Conservation (phyloP, 495 filamentous ascomycete genomes). For the Hypoxylon fuscum region DNA sequence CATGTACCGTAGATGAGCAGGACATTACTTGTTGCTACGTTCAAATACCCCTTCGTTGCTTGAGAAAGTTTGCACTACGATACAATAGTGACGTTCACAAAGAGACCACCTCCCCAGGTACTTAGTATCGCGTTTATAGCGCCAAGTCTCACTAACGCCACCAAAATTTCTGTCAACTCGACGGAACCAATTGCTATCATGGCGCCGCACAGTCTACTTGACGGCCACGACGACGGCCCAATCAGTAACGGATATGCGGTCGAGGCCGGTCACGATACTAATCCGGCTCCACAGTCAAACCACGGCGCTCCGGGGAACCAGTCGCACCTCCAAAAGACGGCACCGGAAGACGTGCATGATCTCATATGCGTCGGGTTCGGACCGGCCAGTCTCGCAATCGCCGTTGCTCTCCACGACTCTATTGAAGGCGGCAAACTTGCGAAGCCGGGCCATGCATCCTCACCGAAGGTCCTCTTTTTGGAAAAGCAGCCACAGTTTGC, state of each 20-base stretch:
- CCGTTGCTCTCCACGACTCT: conserved; percentile 83
- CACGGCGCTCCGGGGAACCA: conserved; percentile 22
- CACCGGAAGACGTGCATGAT: conserved; percentile 73
- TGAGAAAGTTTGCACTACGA: no score
- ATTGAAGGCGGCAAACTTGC: conserved; percentile 53
- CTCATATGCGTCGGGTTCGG: conserved; percentile 93
- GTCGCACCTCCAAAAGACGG: conserved; percentile 48
- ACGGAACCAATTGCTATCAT: conserved; percentile 18
- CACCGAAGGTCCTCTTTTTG: conserved; percentile 80
- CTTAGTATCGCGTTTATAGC: no score
- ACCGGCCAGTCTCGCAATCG: conserved; percentile 91
- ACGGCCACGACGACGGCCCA: conserved; percentile 31
- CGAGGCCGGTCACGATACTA: neutral
- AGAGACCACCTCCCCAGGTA: no score
- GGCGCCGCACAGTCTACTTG: conserved; percentile 36
- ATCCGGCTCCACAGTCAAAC: neutral
- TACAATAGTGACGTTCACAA: no score
- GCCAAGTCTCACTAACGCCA: no score
- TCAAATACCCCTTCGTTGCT: no score
- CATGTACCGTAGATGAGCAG: no score
- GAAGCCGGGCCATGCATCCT: conserved; percentile 44
- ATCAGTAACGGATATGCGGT: conserved; percentile 14
- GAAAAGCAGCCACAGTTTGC: conserved; percentile 85
- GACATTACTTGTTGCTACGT: no score
- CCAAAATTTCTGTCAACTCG: neutral